Conservation (phyloP, 371 early-diverging fungal species). For the Massospora cicadina region DNA sequence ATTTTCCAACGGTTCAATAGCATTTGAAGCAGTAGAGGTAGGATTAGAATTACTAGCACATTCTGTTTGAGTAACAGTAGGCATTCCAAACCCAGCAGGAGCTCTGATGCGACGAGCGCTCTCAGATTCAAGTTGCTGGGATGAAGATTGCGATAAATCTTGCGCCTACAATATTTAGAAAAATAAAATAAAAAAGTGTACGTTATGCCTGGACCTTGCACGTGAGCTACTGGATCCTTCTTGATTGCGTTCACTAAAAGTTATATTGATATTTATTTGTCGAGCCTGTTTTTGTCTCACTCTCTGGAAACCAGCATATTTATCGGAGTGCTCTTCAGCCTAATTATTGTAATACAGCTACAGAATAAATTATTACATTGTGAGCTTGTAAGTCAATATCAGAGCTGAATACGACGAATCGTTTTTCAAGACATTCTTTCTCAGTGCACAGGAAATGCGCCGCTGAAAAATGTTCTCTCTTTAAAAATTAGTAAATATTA, state of each 20-base stretch:
- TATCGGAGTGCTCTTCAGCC: slow-evolving; percentile 13
- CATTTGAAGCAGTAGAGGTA: neutral
- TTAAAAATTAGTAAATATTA: neutral
- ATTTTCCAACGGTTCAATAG: too few species aligned
- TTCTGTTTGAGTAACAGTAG: neutral
- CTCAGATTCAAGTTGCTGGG: neutral
- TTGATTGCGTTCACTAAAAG: slow-evolving; percentile 8
- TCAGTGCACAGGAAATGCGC: slow-evolving; percentile 74
- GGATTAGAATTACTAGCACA: neutral
- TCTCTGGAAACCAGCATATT: slow-evolving; percentile 13
- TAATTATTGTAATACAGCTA: neutral
- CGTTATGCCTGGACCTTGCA: neutral
- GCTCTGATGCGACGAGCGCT: neutral
- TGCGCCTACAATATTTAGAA: neutral
- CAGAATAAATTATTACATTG: slow-evolving; percentile 19
- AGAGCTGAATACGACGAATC: slow-evolving; percentile 89
- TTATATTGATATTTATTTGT: slow-evolving; percentile 16
- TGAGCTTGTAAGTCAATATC: slow-evolving; percentile 84
- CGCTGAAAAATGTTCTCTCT: slow-evolving; percentile 65
- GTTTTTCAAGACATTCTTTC: slow-evolving; percentile 70
- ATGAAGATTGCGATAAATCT: neutral
- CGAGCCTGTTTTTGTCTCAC: slow-evolving; percentile 14
- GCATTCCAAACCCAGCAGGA: neutral
- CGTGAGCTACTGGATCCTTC: neutral
- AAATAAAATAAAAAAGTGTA: neutral